phyloP scores from a whole-genome alignment of 805 yeast genomes.

The Starmera caribaea region DNA sequence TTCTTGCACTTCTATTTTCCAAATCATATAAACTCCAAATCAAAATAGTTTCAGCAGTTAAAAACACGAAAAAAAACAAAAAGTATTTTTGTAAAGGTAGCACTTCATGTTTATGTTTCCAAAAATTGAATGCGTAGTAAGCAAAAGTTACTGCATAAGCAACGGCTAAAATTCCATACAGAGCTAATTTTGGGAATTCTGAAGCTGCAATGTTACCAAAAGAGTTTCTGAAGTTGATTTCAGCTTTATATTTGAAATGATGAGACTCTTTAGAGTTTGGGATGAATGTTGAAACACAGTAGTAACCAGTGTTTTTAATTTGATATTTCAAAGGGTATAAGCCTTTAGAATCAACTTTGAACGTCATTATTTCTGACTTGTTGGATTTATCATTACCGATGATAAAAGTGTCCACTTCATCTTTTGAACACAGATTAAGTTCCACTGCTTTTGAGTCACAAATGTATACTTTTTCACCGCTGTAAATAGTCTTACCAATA shows the following conservation, averaged over 20 bases:
- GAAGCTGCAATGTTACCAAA: constrained; percentile 85
- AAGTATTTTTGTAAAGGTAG: constrained; percentile 86
- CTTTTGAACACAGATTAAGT: constrained; percentile 41
- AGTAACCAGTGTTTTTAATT: constrained; percentile 75
- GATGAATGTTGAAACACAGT: constrained; percentile 72
- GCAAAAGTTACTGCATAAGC: constrained; percentile 74
- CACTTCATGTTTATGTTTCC: constrained; percentile 77
- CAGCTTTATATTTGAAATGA: constrained; percentile 42
- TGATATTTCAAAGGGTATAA: constrained; percentile 52
- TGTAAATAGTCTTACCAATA: constrained; percentile 45
- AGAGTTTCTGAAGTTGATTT: constrained; percentile 82
- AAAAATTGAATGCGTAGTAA: constrained; percentile 78
- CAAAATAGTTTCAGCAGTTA: constrained; percentile 75
- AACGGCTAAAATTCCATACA: constrained; percentile 78
- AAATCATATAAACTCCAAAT: constrained; percentile 90
- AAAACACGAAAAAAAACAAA: constrained; percentile 73
- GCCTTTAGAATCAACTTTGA: constrained; percentile 47
- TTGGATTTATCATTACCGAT: constrained; percentile 32
- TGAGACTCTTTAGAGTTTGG: constrained; percentile 14
- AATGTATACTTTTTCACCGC: constrained; percentile 46
- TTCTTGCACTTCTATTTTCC: constrained; percentile 50
- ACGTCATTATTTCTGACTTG: constrained; percentile 47
- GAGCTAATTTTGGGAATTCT: constrained; percentile 84
- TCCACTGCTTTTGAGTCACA: constrained; percentile 68
- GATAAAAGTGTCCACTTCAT: constrained; percentile 54